These are phyloP conservation scores for Colletotrichum sidae DNA, from an alignment of 2,329 filamentous ascomycete species.

Conservation along the genomic window DNA sequence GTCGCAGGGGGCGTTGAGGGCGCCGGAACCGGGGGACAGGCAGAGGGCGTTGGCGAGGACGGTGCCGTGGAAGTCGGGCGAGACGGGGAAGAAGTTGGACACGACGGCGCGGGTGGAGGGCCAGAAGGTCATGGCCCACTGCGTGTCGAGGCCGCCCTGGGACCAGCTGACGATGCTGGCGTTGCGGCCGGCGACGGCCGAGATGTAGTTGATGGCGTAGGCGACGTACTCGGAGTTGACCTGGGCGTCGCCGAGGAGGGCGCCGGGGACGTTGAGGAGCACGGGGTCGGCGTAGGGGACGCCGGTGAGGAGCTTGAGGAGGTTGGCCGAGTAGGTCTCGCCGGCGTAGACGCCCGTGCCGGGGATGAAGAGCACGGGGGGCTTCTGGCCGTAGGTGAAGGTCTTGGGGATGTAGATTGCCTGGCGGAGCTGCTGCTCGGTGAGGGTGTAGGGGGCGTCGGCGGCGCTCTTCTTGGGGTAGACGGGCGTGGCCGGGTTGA, in stretches of 20 bases:
- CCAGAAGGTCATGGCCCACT: slow-evolving; percentile 71
- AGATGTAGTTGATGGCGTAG: slow-evolving; percentile 69
- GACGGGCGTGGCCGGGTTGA: slow-evolving; percentile 37
- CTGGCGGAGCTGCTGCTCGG: slow-evolving; percentile 58
- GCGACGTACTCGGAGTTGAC: slow-evolving; percentile 65
- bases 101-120: slow-evolving; percentile 58
- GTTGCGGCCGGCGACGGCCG: slow-evolving; percentile 51
- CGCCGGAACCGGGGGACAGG: slow-evolving; percentile 17
- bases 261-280: slow-evolving; percentile 66
- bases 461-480: slow-evolving; percentile 50
- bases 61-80: slow-evolving; percentile 59
- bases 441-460: slow-evolving; percentile 62
- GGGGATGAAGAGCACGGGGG: slow-evolving; percentile 63
- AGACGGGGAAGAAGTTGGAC: slow-evolving; percentile 63
- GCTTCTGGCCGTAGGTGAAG: slow-evolving; percentile 59
- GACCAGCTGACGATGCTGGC: slow-evolving; percentile 64
- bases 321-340: slow-evolving; percentile 57
- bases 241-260: slow-evolving; percentile 60
- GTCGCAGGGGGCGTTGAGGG: slow-evolving; percentile 32
- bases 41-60: slow-evolving; percentile 36
- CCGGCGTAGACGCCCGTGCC: slow-evolving; percentile 63
- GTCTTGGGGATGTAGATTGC: slow-evolving; percentile 63
- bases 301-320: slow-evolving; percentile 59
- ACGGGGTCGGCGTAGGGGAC: slow-evolving; percentile 59
- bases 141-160: slow-evolving; percentile 64